Base-by-base conservation (phyloP, 805 yeast genomes). In the Cyberlindnera euphorbiiphila region DNA sequence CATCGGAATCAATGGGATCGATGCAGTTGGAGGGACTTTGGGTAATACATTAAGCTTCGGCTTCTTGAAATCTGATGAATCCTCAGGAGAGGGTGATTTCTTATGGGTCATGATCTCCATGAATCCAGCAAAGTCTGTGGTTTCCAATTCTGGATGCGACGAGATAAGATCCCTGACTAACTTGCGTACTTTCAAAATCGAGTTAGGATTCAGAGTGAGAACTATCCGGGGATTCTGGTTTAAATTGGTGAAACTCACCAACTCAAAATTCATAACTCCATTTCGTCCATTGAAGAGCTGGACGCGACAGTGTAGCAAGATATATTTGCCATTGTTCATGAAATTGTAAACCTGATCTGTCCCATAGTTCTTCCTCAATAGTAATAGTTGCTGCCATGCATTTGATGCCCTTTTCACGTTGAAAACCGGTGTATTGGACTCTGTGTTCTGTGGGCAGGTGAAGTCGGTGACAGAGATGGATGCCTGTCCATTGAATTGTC, bases 391-490 rank as follows among this genome's bases (percentile, higher is more conserved):
- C 6, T 22, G 5, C 9, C 5, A n/a, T 13, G 27, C 26, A n/a
- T 15, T 5, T 10, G 34, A 12, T 4, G 10, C 20, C 13, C 11
- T 13, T 14, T 15, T 21, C 6, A 22, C 20, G 6, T 22, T 8
- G 21, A 33, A 14, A 19, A 25, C 15, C 6, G 36, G 36, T 6
- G 36, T 33, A 14, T 33, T 33, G 16, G 20, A 23, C 13, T n/a
- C 15, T 6, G 12, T 16, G 15, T 14, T 14, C 20, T 25, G 15
- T 12, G 35, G 28, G 10, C 17, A 13, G 4, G 36, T 33, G 25
- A 25, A 26, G 25, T 33, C 36, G 6, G 36, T 33, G 12, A 33
- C 36, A 4, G 36, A 33, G 9, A 33, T 14, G 18, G 23, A 12
- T 14, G 11, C 11, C 24, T 15, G 4, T 13, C 6, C 22, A 11